These are phyloP conservation scores for Ogataea salicorniae DNA, from an alignment of 805 yeast genomes.

Conservation along the genomic window DNA sequence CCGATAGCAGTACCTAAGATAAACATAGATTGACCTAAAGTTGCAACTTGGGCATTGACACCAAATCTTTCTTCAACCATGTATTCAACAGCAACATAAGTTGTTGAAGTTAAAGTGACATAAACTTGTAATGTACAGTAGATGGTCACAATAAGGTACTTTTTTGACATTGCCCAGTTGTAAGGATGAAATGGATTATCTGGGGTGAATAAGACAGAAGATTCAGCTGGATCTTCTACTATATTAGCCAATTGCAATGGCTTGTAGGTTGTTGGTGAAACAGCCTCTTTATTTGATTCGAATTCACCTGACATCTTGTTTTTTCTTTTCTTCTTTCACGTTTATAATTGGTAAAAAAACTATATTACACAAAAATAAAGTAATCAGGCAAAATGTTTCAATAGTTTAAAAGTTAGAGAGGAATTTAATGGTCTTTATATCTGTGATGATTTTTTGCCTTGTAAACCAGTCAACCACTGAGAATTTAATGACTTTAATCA, in stretches of 20 bases:
- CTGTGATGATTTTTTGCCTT: too few relatives aligned
- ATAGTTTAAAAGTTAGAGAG: too few relatives aligned
- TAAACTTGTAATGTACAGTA: constrained; percentile 28
- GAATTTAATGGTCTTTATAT: too few relatives aligned
- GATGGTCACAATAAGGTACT: constrained; percentile 21
- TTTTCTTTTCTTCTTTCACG: too few relatives aligned
- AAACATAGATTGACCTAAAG: constrained; percentile 32
- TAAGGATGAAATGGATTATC: constrained; percentile 30
- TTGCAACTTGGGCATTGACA: constrained; percentile 28
- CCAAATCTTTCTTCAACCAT: constrained; percentile 24
- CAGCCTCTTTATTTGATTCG: too few relatives aligned
- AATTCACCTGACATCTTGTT: too few relatives aligned
- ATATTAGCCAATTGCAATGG: constrained; percentile 21
- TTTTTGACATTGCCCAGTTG: constrained; percentile 26
- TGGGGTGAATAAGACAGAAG: constrained; percentile 22
- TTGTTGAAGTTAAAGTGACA: constrained; percentile 31
- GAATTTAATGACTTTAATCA: too few relatives aligned
- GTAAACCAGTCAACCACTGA: too few relatives aligned
- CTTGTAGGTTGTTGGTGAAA: constrained; percentile 16
- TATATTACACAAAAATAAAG: too few relatives aligned
- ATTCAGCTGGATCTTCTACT: constrained; percentile 25
- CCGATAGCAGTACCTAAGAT: constrained; percentile 34
- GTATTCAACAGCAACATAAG: constrained; percentile 29
- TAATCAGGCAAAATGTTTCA: too few relatives aligned
- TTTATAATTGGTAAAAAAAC: too few relatives aligned